Evolutionary conservation across 1,139 yeast species (phyloP), one percentile per base, ranked within the genome.

Genomic region (Taphrina wiesneri): DNA sequence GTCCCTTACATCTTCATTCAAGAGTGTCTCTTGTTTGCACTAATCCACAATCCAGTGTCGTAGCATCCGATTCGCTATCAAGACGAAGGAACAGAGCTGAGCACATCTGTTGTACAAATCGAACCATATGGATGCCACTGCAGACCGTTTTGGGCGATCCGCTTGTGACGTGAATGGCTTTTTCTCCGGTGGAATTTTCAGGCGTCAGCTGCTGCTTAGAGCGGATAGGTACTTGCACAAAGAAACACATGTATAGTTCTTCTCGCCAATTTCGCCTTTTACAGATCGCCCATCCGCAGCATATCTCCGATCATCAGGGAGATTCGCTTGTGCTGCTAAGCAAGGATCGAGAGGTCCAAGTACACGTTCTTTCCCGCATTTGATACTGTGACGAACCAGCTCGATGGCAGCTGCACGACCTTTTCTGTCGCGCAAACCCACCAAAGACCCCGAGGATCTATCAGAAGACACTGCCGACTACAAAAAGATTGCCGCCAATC

Each of bases 351-450:
- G n/a, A n/a, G n/a, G 1, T 1, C 41, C 41, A 43, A 17, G 47
- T n/a, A 30, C 34, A 30, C 34, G 11, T 30, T 11, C 34, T n/a
- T 30, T 6, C 34, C 11, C 34, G 11, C 17, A n/a, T n/a, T 7
- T 41, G 15, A n/a, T 6, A 41, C 7, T n/a, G n/a, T 30, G 11
- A 11, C 34, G 34, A 6, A 30, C 6, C 34, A 30, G 19, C 6
- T 13, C 17, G 6, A 57, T 34, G 51, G 36, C 64, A 9, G 21
- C 45, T 19, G 1, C 41, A 23, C 28, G 64, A 30, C 64, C 64
- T 11, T 51, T 60, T 32, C 26, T 60, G 23, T 60, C 64, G 21
- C 56, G 64, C 41, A 60, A 60, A 45, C 64, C 64, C 52, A 60
- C 64, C 15, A 60, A 60, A 23, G 64, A 60, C 28, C 64, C 57